These are phyloP conservation scores for Spatholobus suberectus DNA, from an alignment of 306 rosid species.

Conservation along the genomic window DNA sequence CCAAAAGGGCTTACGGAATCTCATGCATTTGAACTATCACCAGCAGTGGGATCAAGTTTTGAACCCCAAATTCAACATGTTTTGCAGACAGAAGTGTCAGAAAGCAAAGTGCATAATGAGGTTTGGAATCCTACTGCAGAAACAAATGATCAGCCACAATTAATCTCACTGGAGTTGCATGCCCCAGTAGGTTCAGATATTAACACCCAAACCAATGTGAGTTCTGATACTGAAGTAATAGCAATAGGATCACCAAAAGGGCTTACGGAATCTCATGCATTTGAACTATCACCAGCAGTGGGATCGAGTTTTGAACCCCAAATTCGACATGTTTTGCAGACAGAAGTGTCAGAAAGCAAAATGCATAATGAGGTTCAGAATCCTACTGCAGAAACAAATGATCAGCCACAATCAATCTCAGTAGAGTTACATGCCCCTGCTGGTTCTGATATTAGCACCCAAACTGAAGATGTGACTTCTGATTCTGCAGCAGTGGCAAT, in stretches of 20 bases:
- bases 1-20: not conserved
- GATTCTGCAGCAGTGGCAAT: not conserved
- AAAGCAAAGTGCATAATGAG: not conserved
- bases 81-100: not conserved
- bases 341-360: not conserved
- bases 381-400: not conserved
- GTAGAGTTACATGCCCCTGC: not conserved
- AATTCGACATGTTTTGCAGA: not conserved
- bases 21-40: not conserved
- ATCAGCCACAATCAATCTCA: slow-evolving; percentile 14
- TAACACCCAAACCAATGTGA: not conserved
- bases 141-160: slow-evolving; percentile 1
- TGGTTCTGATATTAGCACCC: not conserved
- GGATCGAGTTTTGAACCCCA: not conserved
- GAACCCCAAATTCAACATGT: not conserved
- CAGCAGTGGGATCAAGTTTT: slow-evolving; percentile 9
- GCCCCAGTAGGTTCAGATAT: not conserved
- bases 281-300: not conserved
- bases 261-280: not conserved
- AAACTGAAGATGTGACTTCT: not conserved
- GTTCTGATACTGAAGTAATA: not conserved
- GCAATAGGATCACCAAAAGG: not conserved
- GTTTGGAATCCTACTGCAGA: not conserved
- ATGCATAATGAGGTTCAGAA: not conserved
- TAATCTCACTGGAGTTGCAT: not conserved